A percentile compares a stretch with the other conserved stretches of the same genome.
Conservation (phyloP, 805 yeast species). For the Ogataea thermomethanolica region DNA sequence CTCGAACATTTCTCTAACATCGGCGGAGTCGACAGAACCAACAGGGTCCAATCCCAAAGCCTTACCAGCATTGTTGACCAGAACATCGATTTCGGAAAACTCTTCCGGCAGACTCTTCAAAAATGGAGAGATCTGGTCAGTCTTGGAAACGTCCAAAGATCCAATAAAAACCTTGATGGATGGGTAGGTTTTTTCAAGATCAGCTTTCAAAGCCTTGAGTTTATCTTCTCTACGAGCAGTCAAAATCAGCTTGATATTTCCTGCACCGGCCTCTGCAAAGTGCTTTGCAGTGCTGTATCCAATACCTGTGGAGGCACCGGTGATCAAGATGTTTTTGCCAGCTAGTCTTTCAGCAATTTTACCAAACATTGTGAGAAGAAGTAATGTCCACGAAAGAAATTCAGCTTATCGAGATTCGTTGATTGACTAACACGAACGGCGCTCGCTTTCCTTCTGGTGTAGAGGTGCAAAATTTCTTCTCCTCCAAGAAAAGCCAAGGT, state of each 20-base stretch:
- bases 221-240: slow-evolving; percentile 54
- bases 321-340: slow-evolving; percentile 74
- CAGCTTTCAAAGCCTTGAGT: slow-evolving; percentile 37
- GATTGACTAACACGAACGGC: not conserved
- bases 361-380: slow-evolving; percentile 27
- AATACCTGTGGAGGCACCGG: slow-evolving; percentile 98
- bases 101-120: slow-evolving; percentile 41
- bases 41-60: slow-evolving; percentile 78
- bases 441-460: slow-evolving; percentile 8
- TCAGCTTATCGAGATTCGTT: slow-evolving; percentile 1
- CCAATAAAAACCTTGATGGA: slow-evolving; percentile 32
- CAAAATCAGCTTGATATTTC: slow-evolving; percentile 45
- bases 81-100: slow-evolving; percentile 56
- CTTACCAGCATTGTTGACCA: slow-evolving; percentile 73
- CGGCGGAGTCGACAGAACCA: slow-evolving; percentile 62
- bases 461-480: not conserved
- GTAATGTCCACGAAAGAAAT: not conserved
- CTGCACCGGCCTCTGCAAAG: slow-evolving; percentile 62
- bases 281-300: slow-evolving; percentile 91
- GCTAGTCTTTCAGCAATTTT: slow-evolving; percentile 75
- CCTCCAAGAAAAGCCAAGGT: not conserved
- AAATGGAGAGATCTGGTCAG: slow-evolving; percentile 47
- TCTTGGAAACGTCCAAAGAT: slow-evolving; percentile 38
- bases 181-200: slow-evolving; percentile 37
- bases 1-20: slow-evolving; percentile 71